Conservation (phyloP, 768 basidiomycete genomes). For the Boletus subparvulus region DNA sequence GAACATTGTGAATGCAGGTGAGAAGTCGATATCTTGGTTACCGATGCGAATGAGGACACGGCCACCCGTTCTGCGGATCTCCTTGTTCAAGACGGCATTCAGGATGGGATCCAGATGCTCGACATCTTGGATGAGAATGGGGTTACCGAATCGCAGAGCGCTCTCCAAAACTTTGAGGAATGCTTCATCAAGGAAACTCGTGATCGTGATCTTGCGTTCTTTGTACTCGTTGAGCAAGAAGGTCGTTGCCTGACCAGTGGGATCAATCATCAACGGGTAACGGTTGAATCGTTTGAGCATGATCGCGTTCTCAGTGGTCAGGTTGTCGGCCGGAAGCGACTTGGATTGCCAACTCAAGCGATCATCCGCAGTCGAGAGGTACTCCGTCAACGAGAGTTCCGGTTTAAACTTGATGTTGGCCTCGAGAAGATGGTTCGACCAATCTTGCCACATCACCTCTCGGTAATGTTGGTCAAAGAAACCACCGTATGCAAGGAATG, state of each 20-base stretch:
- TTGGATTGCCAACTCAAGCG: conserved; percentile 95
- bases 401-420: conserved; percentile 90
- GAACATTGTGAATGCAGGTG: conserved; percentile 99
- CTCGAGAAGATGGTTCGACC: conserved; percentile 85
- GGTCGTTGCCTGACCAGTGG: conserved; percentile 93
- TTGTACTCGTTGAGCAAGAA: conserved; percentile 94
- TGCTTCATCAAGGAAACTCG: conserved; percentile 97
- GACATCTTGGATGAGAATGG: conserved; percentile 95
- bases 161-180: conserved; percentile 99
- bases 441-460: conserved; percentile 95
- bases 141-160: conserved; percentile 98
- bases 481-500: conserved; percentile 94
- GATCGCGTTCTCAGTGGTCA: conserved; percentile 99
- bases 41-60: conserved; percentile 96
- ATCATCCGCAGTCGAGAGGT: conserved; percentile 95
- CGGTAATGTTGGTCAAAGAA: conserved; percentile 99
- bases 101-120: conserved; percentile 97
- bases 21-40: conserved; percentile 98
- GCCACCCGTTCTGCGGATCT: conserved; percentile 93
- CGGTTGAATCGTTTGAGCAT: conserved; percentile 98
- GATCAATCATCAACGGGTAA: conserved; percentile 96
- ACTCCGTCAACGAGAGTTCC: conserved; percentile 91
- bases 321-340: conserved; percentile 90
- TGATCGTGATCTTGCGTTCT: conserved; percentile 95
- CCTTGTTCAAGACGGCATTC: conserved; percentile 95